Evolutionary conservation across 305 asterid genomes (phyloP).

Genomic region (Striga hermonthica): DNA sequence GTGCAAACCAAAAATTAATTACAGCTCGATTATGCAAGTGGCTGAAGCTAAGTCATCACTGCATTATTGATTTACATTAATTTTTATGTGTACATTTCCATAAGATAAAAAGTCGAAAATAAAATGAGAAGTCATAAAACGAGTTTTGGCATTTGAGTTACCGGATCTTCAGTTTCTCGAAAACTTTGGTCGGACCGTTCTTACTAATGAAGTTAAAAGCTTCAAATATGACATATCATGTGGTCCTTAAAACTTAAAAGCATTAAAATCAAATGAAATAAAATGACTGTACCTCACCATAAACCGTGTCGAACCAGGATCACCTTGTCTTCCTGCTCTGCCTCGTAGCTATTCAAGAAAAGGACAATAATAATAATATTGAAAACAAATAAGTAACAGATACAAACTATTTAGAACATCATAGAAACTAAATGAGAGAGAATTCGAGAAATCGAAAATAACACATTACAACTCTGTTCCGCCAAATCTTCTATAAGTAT

Average conservation of each 20-base stretch:
- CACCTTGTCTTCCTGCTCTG: constrained; percentile 99
- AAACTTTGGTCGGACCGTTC: too few species aligned
- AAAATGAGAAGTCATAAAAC: too few species aligned
- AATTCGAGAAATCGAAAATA: background rate
- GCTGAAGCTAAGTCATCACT: background rate
- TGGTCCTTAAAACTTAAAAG: too few species aligned
- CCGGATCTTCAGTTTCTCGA: too few species aligned
- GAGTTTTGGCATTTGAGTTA: too few species aligned
- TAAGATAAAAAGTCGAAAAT: too few species aligned
- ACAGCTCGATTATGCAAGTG: constrained; percentile 7
- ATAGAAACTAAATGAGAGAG: constrained; percentile 4
- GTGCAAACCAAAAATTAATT: background rate
- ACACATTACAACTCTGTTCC: background rate
- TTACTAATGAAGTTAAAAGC: too few species aligned
- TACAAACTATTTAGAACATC: constrained; percentile 3
- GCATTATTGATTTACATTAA: background rate
- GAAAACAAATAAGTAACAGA: constrained; percentile 17
- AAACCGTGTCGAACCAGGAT: constrained; percentile 98
- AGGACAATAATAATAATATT: constrained; percentile 18
- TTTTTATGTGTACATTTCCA: background rate
- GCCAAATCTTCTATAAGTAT: background rate
- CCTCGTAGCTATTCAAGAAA: constrained; percentile 77
- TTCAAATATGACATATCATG: too few species aligned
- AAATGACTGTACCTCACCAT: constrained; percentile 78
- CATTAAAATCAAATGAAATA: too few species aligned